Evolutionary conservation across 1,284 basidiomycete genomes (phyloP).

Genomic region (Ustilago trichophora): DNA sequence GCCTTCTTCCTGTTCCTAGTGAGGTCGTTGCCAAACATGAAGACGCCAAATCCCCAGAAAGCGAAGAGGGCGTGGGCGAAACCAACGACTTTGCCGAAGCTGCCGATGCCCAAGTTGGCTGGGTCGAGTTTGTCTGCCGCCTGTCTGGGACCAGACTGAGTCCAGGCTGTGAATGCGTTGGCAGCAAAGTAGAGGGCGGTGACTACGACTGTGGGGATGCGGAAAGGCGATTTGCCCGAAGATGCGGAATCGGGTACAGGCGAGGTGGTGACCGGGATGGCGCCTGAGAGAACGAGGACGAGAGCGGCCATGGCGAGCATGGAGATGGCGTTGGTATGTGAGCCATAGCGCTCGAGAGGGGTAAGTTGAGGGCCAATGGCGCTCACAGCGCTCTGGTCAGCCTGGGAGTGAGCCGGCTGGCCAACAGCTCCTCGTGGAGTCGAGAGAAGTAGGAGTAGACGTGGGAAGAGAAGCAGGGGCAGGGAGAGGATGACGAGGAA

Average conservation of each 20-base stretch:
- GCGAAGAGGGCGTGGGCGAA: constrained; percentile 25
- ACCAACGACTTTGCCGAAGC: constrained; percentile 37
- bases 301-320: constrained; percentile 37
- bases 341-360: constrained; percentile 36
- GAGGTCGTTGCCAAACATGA: constrained; percentile 46
- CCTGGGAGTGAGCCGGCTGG: constrained; percentile 10
- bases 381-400: constrained; percentile 14
- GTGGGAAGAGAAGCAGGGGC: constrained; percentile 40
- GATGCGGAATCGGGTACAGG: constrained; percentile 35
- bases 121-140: constrained; percentile 4
- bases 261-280: constrained; percentile 39
- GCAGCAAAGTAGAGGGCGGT: constrained; percentile 37
- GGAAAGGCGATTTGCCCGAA: constrained; percentile 32
- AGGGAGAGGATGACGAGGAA: constrained; percentile 41
- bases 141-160: constrained; percentile 12
- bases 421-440: constrained; percentile 44
- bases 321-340: constrained; percentile 36
- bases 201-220: constrained; percentile 38
- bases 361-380: constrained; percentile 47
- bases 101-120: constrained; percentile 33
- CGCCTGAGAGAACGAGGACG: constrained; percentile 37
- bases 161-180: constrained; percentile 33
- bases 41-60: constrained; percentile 44
- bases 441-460: constrained; percentile 37
- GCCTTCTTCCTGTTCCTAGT: constrained; percentile 46